Base-by-base conservation (phyloP, 495 filamentous ascomycete species). In the Chlorociboria aeruginascens region DNA sequence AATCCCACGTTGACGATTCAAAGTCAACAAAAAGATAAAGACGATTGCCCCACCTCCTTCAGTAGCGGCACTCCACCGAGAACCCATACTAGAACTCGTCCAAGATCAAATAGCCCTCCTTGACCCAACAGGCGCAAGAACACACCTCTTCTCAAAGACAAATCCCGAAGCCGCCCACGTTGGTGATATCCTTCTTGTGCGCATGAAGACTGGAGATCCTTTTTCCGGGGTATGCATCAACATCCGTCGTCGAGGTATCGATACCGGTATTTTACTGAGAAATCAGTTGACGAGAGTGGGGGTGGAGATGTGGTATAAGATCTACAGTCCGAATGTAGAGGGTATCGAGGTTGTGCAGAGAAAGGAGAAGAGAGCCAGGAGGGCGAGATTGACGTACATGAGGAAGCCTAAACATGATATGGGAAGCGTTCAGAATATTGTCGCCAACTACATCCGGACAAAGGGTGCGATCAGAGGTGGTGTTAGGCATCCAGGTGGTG, bases 281-380 rank as follows among this genome's bases (percentile, higher is more conserved):
- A 89, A 88, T 57, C 77, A 89, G 53, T 63, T 99, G 45, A 81
- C 79, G 37, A 73, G 82, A 45, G 77, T 92, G 6, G 85, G 86
- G 40, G 88, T 95, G n/a, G 92, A 99, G 77, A 89, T 95, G 86
- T 95, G 86, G 76, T 86, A 82, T 61, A 99, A 97, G 76, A 69
- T 95, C 43, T 97, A 87, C 69, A 82, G 74, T 53, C 89, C 89
- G 50, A 86, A 85, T 62, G 82, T 97, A 42, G 75, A 83, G 57
- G 85, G 85, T 48, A 84, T 99, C 58, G 93, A 99, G 69, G 81
- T 99, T 53, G 85, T 97, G 64, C 83, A 95, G 78, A 73, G 89
- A 45, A 73, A 73, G 46, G 70, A 73, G 64, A 89, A 85, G 81
- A 76, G 86, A 65, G 85, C 86, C 47, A 83, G 92, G 61, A 81